phyloP scores from a whole-genome alignment of 305 asterid genomes.

The Fraxinus velutina region DNA sequence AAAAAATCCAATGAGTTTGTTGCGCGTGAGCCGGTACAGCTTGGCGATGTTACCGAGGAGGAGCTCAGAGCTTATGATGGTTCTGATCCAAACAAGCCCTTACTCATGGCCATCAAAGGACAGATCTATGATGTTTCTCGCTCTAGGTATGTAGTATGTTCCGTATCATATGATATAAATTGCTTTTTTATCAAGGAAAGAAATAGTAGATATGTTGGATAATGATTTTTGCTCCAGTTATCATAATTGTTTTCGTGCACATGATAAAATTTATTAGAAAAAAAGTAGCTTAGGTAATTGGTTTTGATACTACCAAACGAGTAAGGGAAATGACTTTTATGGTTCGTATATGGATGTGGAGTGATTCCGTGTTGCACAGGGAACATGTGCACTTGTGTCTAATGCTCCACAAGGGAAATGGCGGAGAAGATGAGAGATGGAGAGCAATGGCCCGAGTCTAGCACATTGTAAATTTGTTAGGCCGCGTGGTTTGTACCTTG shows the following conservation, averaged over 20 bases:
- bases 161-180: background rate
- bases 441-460: background rate
- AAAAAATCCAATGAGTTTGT: constrained; percentile 46
- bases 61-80: constrained; percentile 73
- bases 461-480: background rate
- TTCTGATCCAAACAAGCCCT: constrained; percentile 67
- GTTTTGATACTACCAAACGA: background rate
- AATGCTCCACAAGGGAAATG: background rate
- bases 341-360: background rate
- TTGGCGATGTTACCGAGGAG: constrained; percentile 71
- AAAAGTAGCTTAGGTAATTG: background rate
- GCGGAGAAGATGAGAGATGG: background rate
- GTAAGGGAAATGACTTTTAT: background rate
- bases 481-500: background rate
- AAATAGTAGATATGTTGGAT: background rate
- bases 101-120: constrained; percentile 84
- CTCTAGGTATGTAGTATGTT: constrained; percentile 46
- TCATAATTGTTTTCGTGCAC: background rate
- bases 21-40: constrained; percentile 62
- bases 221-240: background rate
- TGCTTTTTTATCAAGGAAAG: background rate
- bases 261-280: background rate
- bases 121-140: constrained; percentile 90
- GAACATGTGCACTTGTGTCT: background rate
- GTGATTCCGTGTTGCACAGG: background rate